Base-by-base conservation (phyloP, 495 filamentous ascomycete species). In the Hypomontagnella monticulosa region DNA sequence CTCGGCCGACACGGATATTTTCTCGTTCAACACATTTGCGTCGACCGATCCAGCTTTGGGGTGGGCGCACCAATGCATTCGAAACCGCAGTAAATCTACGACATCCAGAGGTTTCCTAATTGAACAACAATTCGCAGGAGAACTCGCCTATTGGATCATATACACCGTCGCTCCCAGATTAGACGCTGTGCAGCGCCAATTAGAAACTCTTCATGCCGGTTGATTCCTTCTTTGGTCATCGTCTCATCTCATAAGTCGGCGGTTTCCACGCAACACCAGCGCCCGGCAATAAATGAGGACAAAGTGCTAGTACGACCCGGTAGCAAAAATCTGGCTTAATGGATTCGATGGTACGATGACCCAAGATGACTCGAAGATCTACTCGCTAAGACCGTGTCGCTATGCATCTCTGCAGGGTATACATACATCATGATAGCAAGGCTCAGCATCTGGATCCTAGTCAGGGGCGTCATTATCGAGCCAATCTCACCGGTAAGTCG, bases 1-100 rank as follows among this genome's bases (percentile, higher is more conserved):
- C 30, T 38, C 12, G 54, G 37, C 15, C 54, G 27, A 27, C 32
- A 7, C 54, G 42, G 23, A 15, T 19, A 20, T 38, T 57, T 57
- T 18, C 42, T 19, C 42, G 15, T 37, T 36, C 42, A 42, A 38
- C 16, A 27, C 8, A n/a, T 38, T 27, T 47, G 16, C 54, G 32
- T 47, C 15, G 30, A 11, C 37, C 23, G 42, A 27, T 47, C 11
- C 14, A 32, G 9, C 30, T 5, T 14, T 10, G 20, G 36, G 40
- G 27, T 40, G 16, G 7, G 11, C 18, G 16, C 34, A 19, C 16
- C 36, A 27, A 52, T 12, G 11, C 20, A 14, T 9, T 18, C 33
- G 16, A 4, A 52, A 12, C 5, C 10, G 16, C 11, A 40, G 15
- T 19, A n/a, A 27, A 12, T 1, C 14, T 52, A 27, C 7, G 16